Evolutionary conservation across 345 rosid species (phyloP).

Genomic region (Camelina sativa): DNA sequence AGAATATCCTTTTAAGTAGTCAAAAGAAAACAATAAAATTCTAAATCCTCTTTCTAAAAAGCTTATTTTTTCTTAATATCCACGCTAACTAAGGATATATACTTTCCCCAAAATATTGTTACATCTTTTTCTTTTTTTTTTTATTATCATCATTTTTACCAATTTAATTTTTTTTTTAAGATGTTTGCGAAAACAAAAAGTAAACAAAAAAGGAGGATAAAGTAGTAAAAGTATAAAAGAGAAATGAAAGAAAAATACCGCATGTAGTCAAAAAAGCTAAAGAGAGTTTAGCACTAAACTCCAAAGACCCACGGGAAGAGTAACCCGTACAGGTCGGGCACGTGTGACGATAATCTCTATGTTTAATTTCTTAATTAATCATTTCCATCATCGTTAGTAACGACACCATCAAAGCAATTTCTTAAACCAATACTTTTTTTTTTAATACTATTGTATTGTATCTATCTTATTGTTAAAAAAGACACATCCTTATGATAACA

Average conservation of each 20-base stretch:
- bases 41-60: slow-evolving; percentile 2
- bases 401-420: slow-evolving; percentile 11
- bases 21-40: slow-evolving; percentile 29
- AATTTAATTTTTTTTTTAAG: not conserved
- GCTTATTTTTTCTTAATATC: slow-evolving; percentile 16
- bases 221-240: slow-evolving; percentile 2
- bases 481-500: not conserved
- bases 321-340: slow-evolving; percentile 44
- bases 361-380: slow-evolving; percentile 32
- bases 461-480: not conserved
- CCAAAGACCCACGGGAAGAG: slow-evolving; percentile 45
- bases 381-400: slow-evolving; percentile 30
- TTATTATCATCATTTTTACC: too few species aligned
- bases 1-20: slow-evolving; percentile 10
- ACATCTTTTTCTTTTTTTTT: too few species aligned
- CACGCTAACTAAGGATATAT: slow-evolving; percentile 28
- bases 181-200: not conserved
- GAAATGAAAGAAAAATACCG: slow-evolving; percentile 1
- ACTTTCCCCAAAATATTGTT: not conserved
- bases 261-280: slow-evolving; percentile 41
- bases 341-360: slow-evolving; percentile 44
- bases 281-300: slow-evolving; percentile 32
- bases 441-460: not conserved
- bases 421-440: not conserved
- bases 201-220: slow-evolving; percentile 18